Evolutionary conservation across 345 rosid genomes (phyloP), one percentile per base, ranked within the genome.

Genomic region (Hypericum perforatum): DNA sequence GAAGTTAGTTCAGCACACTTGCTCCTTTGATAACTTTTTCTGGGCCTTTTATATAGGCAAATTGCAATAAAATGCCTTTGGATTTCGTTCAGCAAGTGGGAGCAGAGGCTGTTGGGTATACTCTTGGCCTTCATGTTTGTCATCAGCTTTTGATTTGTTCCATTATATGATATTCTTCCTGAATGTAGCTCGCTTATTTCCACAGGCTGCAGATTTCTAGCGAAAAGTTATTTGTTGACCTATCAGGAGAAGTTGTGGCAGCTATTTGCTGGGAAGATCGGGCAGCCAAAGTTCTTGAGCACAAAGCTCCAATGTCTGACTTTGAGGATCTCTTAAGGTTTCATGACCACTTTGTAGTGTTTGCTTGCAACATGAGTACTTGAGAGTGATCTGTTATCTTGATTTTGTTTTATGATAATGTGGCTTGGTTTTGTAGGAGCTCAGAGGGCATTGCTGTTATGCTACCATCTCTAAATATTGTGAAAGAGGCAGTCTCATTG

Each of bases 321-420:
- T 86, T 87, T 61, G 82, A 81, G 77, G 86, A 85, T 44, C 67
- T 79, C 63, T 44, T 81, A 46, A 85, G 96, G 98, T 91, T 64
- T 43, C 56, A 41, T 11, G n/a, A 45, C 46, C 54, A 11, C 36
- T 40, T 60, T 43, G 49, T 42, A 38, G 49, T 45, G 29, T 9
- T 41, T 14, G 38, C 42, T 49, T 49, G 37, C 10, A 3, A 8
- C 7, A 22, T 4, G 32, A 22, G 32, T 22, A 22, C 32, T 22
- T 4, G 32, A 12, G 13, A 36, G 49, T 42, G 6, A 50, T 14
- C 49, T 54, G 41, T n/a, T 54, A 22, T 60, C 37, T 53, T 53
- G 15, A 11, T 11, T 7, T 37, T 44, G 44, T 52, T 36, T 41
- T 53, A 43, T 54, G 39, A 9, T 57, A 39, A 56, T 48, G 36